These are phyloP conservation scores for Gaillardinia entomophila DNA, from an alignment of 805 yeast genomes.

Conservation along the genomic window DNA sequence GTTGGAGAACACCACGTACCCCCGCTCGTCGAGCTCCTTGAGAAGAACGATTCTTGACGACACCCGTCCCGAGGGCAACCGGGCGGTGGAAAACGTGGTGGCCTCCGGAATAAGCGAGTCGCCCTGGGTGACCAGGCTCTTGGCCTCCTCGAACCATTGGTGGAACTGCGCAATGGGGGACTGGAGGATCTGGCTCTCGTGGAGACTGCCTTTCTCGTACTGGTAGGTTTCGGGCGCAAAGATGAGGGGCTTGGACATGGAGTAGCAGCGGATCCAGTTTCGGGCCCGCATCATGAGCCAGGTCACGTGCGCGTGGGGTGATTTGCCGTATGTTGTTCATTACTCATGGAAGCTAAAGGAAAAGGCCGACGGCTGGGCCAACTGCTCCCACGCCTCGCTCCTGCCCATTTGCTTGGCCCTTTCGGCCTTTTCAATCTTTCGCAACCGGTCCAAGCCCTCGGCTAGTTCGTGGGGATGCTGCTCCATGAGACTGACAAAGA, in stretches of 20 bases:
- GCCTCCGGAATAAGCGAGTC: constrained; percentile 63
- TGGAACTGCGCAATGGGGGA: constrained; percentile 78
- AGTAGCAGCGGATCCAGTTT: too few species aligned
- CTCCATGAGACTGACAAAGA: constrained; percentile 48
- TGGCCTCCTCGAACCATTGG: constrained; percentile 80
- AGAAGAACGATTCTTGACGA: constrained; percentile 79
- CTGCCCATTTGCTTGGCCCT: constrained; percentile 24
- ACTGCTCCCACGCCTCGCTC: constrained; percentile 50
- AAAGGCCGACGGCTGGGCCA: constrained; percentile 20
- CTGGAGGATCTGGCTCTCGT: constrained; percentile 43
- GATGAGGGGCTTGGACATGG: constrained; percentile 28
- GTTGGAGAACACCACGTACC: constrained; percentile 85
- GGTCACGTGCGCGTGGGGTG: too few species aligned
- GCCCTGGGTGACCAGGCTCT: constrained; percentile 37
- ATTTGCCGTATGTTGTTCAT: too few species aligned
- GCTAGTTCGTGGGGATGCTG: constrained; percentile 32
- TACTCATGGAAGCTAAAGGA: constrained; percentile 33
- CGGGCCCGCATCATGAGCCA: too few species aligned
- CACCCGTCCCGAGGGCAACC: constrained; percentile 84
- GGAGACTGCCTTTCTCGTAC: constrained; percentile 63
- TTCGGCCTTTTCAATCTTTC: constrained; percentile 25
- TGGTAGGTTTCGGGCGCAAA: constrained; percentile 89
- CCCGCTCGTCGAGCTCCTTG: constrained; percentile 82
- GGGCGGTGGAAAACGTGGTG: constrained; percentile 81
- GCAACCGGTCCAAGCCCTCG: constrained; percentile 26